Evolutionary conservation across 78 protist species (phyloP).

Genomic region (Dictyostelium citrinum): DNA sequence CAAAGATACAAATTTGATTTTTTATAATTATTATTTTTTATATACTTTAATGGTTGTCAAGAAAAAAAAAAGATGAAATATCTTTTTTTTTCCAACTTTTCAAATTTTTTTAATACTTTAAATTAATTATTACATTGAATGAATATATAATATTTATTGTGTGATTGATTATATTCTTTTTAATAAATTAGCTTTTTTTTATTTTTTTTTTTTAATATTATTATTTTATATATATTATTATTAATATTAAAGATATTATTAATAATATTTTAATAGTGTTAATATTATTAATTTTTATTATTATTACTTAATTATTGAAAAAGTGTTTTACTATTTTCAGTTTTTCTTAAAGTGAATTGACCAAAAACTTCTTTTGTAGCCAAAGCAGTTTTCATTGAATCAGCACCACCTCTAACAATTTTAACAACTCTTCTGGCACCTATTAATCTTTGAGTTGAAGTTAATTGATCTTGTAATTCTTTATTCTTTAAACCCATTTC

Average conservation of each 20-base stretch:
- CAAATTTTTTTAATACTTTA: too few species aligned
- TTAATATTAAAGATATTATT: background rate
- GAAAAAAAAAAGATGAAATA: too few species aligned
- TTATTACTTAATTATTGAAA: background rate
- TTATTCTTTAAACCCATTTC: background rate
- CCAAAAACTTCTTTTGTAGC: slow-evolving; percentile 36
- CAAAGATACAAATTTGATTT: too few species aligned
- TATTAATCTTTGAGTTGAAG: slow-evolving; percentile 52
- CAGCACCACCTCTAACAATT: slow-evolving; percentile 51
- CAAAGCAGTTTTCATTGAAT: slow-evolving; percentile 46
- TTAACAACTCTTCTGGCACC: slow-evolving; percentile 18
- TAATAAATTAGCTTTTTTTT: too few species aligned
- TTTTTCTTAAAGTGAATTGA: slow-evolving; percentile 14
- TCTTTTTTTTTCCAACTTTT: too few species aligned
- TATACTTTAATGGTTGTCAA: too few species aligned
- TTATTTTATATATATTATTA: background rate
- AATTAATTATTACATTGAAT: too few species aligned
- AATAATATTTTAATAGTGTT: background rate
- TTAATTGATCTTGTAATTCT: slow-evolving; percentile 46
- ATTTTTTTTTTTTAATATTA: too few species aligned
- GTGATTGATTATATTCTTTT: too few species aligned
- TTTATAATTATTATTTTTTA: too few species aligned
- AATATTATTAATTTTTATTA: background rate
- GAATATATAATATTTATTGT: too few species aligned
- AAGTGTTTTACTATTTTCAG: background rate